Base-by-base conservation (phyloP, 2,329 filamentous ascomycete species). In the Annulohypoxylon truncatum region DNA sequence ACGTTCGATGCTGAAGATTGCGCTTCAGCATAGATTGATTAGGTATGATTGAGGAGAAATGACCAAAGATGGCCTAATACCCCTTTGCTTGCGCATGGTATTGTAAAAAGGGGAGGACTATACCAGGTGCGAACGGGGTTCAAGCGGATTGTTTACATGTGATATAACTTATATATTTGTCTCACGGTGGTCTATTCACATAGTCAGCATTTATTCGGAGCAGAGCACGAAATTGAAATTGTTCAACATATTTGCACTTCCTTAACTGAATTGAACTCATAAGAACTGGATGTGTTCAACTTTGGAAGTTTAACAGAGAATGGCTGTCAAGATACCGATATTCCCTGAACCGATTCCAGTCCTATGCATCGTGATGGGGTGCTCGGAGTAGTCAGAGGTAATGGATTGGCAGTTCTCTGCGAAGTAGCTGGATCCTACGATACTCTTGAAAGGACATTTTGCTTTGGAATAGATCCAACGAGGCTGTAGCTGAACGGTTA, bases 161-260 rank as follows among this genome's bases (percentile, higher is more conserved):
- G 48, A 59, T 59, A 61, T 50, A 42, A 42, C 38, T 26, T 64
- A 52, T 69, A 69, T 64, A 64, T 64, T 42, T 50, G 42, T 58
- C 29, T 26, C 26, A 50, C 51, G 55, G 44, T 52, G 40, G 53
- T 59, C 40, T 46, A 60, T 67, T 64, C 40, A 9, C 47, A 53
- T 69, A 67, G 60, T 67, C 38, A 61, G 67, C 64, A 67, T 69
- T 56, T 29, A 33, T 56, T 22, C 38, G 61, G 64, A 60, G 57
- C 54, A 44, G 46, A 48, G 52, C 29, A 62, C 55, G 67, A 61
- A 64, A 69, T 69, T 61, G 57, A 67, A 67, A 64, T 47, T 66
- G 59, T 52, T 63, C 12, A 63, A 48, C 55, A 55, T 20, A 26
- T 54, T 44, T 10, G 12, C 31, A 10, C 15, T 46, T 26, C 28